Evolutionary conservation across 768 basidiomycete species (phyloP).

Genomic region (Favolaschia claudopus): DNA sequence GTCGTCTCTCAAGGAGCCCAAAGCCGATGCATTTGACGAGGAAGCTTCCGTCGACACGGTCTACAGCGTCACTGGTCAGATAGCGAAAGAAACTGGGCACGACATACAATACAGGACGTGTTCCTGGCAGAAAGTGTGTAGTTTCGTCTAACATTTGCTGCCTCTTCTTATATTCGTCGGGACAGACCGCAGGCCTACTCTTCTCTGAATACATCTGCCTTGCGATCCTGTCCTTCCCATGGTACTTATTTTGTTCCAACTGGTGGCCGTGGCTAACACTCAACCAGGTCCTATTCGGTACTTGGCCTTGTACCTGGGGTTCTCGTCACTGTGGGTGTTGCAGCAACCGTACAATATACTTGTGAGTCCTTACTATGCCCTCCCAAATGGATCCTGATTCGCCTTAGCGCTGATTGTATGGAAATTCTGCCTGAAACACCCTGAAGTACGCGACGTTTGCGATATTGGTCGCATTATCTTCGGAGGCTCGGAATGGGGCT

Average conservation of each 20-base stretch:
- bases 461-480: conserved; percentile 57
- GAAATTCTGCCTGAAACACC: conserved; percentile 55
- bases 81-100: conserved; percentile 37
- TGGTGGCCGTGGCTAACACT: background rate
- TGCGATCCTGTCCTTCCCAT: conserved; percentile 48
- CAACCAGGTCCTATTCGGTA: conserved; percentile 49
- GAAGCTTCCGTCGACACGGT: conserved; percentile 14
- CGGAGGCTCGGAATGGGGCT: conserved; percentile 52
- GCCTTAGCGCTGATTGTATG: conserved; percentile 47
- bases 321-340: conserved; percentile 48
- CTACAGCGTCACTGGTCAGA: conserved; percentile 26
- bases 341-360: conserved; percentile 49
- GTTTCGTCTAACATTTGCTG: background rate
- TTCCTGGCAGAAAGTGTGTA: conserved; percentile 56
- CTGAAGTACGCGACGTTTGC: conserved; percentile 56
- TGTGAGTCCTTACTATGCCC: conserved; percentile 11
- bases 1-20: conserved; percentile 2
- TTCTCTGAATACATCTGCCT: conserved; percentile 57
- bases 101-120: conserved; percentile 49
- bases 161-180: background rate
- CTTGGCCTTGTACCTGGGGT: conserved; percentile 51
- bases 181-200: conserved; percentile 50
- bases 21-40: conserved; percentile 7
- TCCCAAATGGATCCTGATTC: background rate
- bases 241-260: conserved; percentile 25